phyloP scores from a whole-genome alignment of 164 flowering plant species.

The Cinnamomum micranthum region DNA sequence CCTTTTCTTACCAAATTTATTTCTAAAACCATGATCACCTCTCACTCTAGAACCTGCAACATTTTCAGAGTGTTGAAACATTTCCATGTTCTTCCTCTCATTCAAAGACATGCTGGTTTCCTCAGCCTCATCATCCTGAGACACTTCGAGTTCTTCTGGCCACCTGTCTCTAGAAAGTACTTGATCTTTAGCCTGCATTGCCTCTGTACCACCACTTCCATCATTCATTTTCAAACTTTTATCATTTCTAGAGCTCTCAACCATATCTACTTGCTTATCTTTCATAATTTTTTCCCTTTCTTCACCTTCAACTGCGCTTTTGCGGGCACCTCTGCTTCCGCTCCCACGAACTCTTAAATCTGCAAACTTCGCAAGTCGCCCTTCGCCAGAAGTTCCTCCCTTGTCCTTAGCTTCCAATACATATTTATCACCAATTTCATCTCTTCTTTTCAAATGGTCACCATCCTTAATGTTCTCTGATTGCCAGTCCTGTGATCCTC shows the following conservation, averaged over 20 bases:
- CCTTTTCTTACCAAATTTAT: slow-evolving; percentile 26
- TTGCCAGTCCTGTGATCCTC: not conserved
- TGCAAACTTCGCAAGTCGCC: not conserved
- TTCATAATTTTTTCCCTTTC: slow-evolving; percentile 1
- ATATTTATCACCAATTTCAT: slow-evolving; percentile 1
- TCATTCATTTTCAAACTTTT: not conserved
- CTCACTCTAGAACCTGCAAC: slow-evolving; percentile 13
- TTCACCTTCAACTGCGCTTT: slow-evolving; percentile 3
- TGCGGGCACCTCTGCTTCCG: not conserved
- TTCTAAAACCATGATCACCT: slow-evolving; percentile 8
- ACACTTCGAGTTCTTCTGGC: not conserved
- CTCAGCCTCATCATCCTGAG: slow-evolving; percentile 9
- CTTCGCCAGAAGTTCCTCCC: not conserved
- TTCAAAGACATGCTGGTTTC: slow-evolving; percentile 4
- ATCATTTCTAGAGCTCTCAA: not conserved
- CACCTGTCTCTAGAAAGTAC: not conserved
- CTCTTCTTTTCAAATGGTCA: slow-evolving; percentile 8
- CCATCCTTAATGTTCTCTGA: slow-evolving; percentile 4
- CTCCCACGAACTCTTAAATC: not conserved
- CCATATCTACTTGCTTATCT: not conserved
- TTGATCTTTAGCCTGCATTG: not conserved
- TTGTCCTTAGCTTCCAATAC: slow-evolving; percentile 8
- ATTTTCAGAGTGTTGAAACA: slow-evolving; percentile 6
- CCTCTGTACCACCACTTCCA: not conserved
- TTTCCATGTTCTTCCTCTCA: slow-evolving; percentile 24